A percentile compares a stretch with the other conserved stretches of the same genome.
Conservation (phyloP, 2,329 filamentous ascomycete species). For the Tympanopsis confertula region DNA sequence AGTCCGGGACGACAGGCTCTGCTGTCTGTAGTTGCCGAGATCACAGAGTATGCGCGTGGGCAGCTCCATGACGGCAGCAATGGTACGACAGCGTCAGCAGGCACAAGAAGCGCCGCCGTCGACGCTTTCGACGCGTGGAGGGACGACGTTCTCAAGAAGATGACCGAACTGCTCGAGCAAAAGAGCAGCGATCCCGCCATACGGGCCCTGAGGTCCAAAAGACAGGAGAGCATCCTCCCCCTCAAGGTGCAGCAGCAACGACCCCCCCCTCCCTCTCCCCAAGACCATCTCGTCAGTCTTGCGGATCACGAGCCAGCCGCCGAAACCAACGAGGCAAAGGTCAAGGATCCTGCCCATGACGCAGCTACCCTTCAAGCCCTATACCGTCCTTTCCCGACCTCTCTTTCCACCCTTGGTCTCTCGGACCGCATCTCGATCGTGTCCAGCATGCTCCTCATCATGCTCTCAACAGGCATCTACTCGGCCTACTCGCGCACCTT, state of each 20-base stretch:
- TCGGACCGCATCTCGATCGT: conserved; percentile 52
- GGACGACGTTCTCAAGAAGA: conserved; percentile 52
- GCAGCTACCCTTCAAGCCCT: conserved; percentile 32
- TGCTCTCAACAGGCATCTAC: conserved; percentile 65
- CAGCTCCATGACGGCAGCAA: conserved; percentile 8
- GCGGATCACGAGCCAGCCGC: conserved; percentile 13
- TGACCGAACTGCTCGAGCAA: conserved; percentile 53
- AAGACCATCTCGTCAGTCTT: conserved; percentile 28
- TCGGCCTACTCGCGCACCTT: conserved; percentile 62
- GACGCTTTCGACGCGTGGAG: conserved; percentile 70
- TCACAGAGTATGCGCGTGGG: conserved; percentile 3
- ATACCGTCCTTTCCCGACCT: conserved; percentile 39
- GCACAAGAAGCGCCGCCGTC: conserved; percentile 43
- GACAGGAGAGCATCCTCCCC: conserved; percentile 7
- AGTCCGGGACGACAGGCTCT: too few species aligned
- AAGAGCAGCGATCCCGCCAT: conserved; percentile 32
- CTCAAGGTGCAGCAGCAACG: conserved; percentile 14
- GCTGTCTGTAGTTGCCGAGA: conserved; percentile 1
- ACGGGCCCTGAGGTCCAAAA: conserved; percentile 29
- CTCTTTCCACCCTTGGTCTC: conserved; percentile 42
- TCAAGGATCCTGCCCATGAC: conserved; percentile 20
- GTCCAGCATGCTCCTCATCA: conserved; percentile 57
- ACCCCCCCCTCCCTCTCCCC: conserved; percentile 19
- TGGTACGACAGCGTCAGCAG: conserved; percentile 9
- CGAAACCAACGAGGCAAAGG: conserved; percentile 2